A percentile compares a stretch with the other conserved stretches of the same genome.
Evolutionary conservation across 306 rosid genomes (phyloP).

Genomic region (Fagus crenata): DNA sequence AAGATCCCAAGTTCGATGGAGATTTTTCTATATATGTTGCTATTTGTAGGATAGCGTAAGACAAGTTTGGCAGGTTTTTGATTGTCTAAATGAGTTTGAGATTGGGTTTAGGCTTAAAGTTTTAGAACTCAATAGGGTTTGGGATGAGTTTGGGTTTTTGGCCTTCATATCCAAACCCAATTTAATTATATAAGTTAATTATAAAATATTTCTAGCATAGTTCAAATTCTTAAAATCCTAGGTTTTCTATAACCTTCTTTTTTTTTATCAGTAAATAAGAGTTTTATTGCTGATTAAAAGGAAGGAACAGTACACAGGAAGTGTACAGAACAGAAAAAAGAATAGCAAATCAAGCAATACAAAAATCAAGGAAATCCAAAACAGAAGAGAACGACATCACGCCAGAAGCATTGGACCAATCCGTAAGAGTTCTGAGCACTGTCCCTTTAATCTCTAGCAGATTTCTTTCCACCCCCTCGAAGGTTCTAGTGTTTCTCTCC

Average conservation of each 20-base stretch:
- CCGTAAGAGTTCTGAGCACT: too few relatives aligned
- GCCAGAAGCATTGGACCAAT: too few relatives aligned
- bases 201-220: not conserved
- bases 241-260: not conserved
- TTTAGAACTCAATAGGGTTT: not conserved
- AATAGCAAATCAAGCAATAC: too few relatives aligned
- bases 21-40: not conserved
- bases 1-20: not conserved
- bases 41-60: not conserved
- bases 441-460: too few relatives aligned
- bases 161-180: not conserved
- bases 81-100: not conserved
- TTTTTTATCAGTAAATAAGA: too few relatives aligned
- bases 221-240: not conserved
- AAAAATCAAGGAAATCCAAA: too few relatives aligned
- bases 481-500: too few relatives aligned
- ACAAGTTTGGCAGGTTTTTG: not conserved
- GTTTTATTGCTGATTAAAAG: too few relatives aligned
- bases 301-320: too few relatives aligned
- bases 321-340: too few relatives aligned
- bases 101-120: not conserved
- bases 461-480: too few relatives aligned
- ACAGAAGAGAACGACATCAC: too few relatives aligned
- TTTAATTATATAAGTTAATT: not conserved
- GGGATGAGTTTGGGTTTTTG: not conserved